Evolutionary conservation across 2,329 filamentous ascomycete species (phyloP), one percentile per base, ranked within the genome.

Genomic region (Neonectria neomacrospora): DNA sequence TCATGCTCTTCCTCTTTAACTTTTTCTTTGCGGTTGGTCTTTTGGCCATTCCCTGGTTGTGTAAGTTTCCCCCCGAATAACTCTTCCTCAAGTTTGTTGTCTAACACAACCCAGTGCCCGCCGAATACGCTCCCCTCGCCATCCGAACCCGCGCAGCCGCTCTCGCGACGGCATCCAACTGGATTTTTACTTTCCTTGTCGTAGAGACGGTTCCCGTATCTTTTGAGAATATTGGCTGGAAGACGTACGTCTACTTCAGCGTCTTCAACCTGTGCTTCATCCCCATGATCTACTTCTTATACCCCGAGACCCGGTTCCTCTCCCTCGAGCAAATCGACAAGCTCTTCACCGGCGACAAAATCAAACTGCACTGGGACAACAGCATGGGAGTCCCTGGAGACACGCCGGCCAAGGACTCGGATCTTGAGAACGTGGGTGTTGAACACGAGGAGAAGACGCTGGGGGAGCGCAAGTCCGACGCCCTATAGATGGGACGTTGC

Each of bases 241-340:
- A 71, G 58, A 79, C 77, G 12, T 81, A 79, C 61, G 65, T 79
- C 52, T 76, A 79, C 53, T 80, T 80, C 59, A 71, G 73, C 44
- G 69, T 78, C 61, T 77, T 79, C 67, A 79, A 81, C 65, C 71
- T 75, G 37, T 58, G 63, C 42, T 78, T 78, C 59, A 76, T 83
- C 16, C 80, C 80, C 1, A 75, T 81, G 61, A 80, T 84, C 11
- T 84, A 80, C 68, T 81, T 82, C 67, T 80, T 82, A 70, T 85
- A 82, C 65, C 82, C 81, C 1, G 82, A 85, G 66, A 85, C 83
- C 0, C 80, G 80, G 30, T 77, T 80, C 0, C 73, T 84, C 8
- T 79, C 79, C 22, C 77, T 86, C 1, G 84, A 86, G 71, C 82
- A 85, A 70, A 80, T 86, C 52, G 81, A 84, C 50, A 73, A 71